Evolutionary conservation across 805 yeast species (phyloP), one percentile per base, ranked within the genome.

Genomic region (Crinitomyces ghanaensis): DNA sequence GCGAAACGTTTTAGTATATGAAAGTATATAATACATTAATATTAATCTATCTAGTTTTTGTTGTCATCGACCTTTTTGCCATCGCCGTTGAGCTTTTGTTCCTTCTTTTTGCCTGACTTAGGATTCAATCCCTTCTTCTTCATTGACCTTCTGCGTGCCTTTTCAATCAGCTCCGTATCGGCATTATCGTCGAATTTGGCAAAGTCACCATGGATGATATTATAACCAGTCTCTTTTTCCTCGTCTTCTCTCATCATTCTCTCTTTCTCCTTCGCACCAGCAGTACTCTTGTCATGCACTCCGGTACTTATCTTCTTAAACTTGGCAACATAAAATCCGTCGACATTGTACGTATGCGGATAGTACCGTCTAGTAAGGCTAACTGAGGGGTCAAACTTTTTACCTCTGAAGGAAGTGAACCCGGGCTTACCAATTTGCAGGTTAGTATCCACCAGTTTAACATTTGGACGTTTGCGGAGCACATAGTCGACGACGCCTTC

Each of bases 401-500:
- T 88, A 31, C 98, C 99, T 56, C 97, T 71, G 65, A 69, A 91
- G 25, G 86, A 76, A 4, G 93, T 77, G 62, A 88, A 91, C 5
- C 97, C 99, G 49, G 83, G 93, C 53, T 84, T 85, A 59, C 99
- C 99, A 42, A 91, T 91, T 37, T 74, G 81, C 45, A 91, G 69
- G 9, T 88, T 94, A 17, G 96, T 71, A 9, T 88, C 96, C 8
- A 91, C 96, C 28, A 91, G 71, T 56, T 80, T 83, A 28, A 91
- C 96, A 52, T 91, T 91, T 22, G 97, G 95, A 56, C 99, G 76
- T 57, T 91, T 88, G 56, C 94, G 74, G 48, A 91, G 69, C 16
- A 95, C 97, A 51, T 91, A 91, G 60, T 88, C 95, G n/a, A 91
- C 95, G 37, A 91, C 99, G 15, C 95, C 80, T 63, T 91, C 99